These are phyloP conservation scores for Colletotrichum cereale DNA, from an alignment of 2,329 filamentous ascomycete species.

Conservation along the genomic window DNA sequence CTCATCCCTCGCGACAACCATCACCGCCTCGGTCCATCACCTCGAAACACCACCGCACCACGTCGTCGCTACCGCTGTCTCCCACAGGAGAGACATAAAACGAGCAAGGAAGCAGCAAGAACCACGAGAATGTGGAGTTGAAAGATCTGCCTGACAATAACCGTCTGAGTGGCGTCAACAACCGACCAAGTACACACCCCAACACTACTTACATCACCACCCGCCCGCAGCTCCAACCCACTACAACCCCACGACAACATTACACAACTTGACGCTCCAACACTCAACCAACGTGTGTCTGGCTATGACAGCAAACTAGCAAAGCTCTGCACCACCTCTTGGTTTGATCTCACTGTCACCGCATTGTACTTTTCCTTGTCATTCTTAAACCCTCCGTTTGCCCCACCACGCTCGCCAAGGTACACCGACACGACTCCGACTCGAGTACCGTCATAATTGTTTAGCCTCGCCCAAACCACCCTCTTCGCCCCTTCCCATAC, in stretches of 20 bases:
- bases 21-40: conserved; percentile 11
- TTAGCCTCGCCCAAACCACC: conserved; percentile 14
- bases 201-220: conserved; percentile 26
- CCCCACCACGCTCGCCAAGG: conserved; percentile 24
- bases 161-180: conserved; percentile 22
- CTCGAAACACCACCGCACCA: conserved; percentile 23
- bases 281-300: conserved; percentile 20
- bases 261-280: conserved; percentile 22
- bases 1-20: conserved; percentile 15
- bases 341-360: conserved; percentile 19
- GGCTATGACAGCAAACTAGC: conserved; percentile 32
- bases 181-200: conserved; percentile 5
- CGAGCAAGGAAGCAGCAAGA: neutral
- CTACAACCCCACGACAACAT: conserved; percentile 24
- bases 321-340: neutral
- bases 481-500: conserved; percentile 9
- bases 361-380: neutral
- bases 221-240: conserved; percentile 3
- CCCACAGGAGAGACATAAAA: neutral
- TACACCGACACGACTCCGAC: conserved; percentile 5
- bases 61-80: conserved; percentile 15
- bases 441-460: conserved; percentile 24
- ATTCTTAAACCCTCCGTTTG: conserved; percentile 13
- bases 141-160: conserved; percentile 21
- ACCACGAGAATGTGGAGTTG: conserved; percentile 28